Evolutionary conservation across 2,329 filamentous ascomycete species (phyloP), one percentile per base, ranked within the genome.

Genomic region (Venturia asperata): DNA sequence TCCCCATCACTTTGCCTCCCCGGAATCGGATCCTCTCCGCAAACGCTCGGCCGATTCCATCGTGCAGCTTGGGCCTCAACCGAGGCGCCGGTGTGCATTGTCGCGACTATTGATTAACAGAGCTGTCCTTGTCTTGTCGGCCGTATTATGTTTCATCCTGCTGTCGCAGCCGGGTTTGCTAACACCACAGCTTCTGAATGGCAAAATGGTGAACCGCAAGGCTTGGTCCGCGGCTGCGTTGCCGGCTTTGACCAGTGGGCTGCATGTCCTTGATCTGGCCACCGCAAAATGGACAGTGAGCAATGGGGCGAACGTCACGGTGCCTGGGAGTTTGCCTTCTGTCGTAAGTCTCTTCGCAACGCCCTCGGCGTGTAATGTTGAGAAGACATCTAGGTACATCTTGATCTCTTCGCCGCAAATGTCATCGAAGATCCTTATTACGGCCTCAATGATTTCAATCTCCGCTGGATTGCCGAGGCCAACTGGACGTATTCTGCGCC

Each of bases 381-480:
- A 34, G 15, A 17, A 15, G 5, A 19, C 1, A 85, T 83, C 0
- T 82, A 86, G 62, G 83, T 78, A 0, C 84, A 87, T 72, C 72
- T 87, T 17, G 84, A 87, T 70, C 75, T 87, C 1, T 78, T 78
- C 52, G 78, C 79, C 30, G 80, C 80, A 27, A 74, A 80, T 7
- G 77, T 84, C 3, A 85, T 86, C 67, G 79, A 77, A 65, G 75
- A 82, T 71, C 79, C 75, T n/a, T 81, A 84, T 65, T 79, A 80
- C 69, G 83, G 82, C 1, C 72, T 84, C 1, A 86, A 85, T 66
- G 83, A 87, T 68, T 85, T 85, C 69, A 76, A 85, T 65, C 77
- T 84, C 19, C 80, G 83, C 30, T 87, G 84, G 84, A 77, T 87
- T 34, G 78, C 78, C n/a, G 76, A 78, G 69, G 75, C 75, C 17